Base-by-base conservation (phyloP, 2,329 filamentous ascomycete species). In the Fusarium mangiferae region DNA sequence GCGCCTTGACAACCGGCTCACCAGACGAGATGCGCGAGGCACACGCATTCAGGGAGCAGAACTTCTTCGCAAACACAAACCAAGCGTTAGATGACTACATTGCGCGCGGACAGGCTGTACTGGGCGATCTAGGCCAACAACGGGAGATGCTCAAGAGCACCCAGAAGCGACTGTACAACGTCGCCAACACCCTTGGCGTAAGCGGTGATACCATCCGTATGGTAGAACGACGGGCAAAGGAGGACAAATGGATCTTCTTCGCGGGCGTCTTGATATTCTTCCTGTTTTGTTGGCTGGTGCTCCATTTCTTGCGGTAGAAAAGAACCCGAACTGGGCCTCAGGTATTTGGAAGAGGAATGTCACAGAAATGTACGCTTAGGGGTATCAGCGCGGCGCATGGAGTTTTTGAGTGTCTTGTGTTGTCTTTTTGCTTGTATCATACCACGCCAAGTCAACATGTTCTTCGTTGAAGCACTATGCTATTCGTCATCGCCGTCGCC, bases 231-330 rank as follows among this genome's bases (percentile, higher is more conserved):
- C 88, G 96, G 72, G 95, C 96, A 57, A 93, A 91, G 82, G 93
- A 98, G 85, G 96, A 99, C 82, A 98, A 98, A 84, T 98, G 95
- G 95, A 97, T 99, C 41, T 99, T 99, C 82, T 93, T 93, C 88
- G 93, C 86, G 0, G 95, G 96, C 0, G 94, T 96, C 6, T 83
- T 97, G 10, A 83, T 96, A 41, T 99, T 99, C 82, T 93, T 98
- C 78, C 80, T 89, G 42, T 99, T 99, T 81, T 98, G 96, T 83
- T 98, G 94, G 91, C 84, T 96, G 73, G 95, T 97, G 63, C 81
- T 99, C 80, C 93, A 95, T 83, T 98, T 90, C 81, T 82, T 99
- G 83, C 87, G 94, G 81, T 80, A 72, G 68, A 59, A 36, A 18
- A 38, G 52, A 28, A 41, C 17, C 24, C 22, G 26, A 62, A 15